Evolutionary conservation across 345 rosid species (phyloP).

Genomic region (Mangifera indica): DNA sequence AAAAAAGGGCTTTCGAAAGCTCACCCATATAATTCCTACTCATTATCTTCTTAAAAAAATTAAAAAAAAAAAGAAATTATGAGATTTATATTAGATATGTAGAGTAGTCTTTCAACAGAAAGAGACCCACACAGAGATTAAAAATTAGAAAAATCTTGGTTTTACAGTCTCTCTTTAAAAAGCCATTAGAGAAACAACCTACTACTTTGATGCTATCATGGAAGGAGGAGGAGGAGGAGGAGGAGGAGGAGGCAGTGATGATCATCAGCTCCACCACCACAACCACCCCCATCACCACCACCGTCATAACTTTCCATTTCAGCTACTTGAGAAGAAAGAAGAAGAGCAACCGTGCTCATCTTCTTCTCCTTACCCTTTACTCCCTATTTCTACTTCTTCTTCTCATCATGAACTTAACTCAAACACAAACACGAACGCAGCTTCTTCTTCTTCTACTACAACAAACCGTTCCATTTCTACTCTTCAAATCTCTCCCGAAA

Average conservation of each 20-base stretch:
- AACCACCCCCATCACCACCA: conserved; percentile 40
- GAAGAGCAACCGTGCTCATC: conserved; percentile 62
- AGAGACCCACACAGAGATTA: conserved; percentile 47
- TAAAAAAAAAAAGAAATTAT: too few relatives aligned
- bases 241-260: conserved; percentile 59
- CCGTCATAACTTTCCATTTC: conserved; percentile 72
- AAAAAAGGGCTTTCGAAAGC: conserved; percentile 45
- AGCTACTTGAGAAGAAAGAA: conserved; percentile 79
- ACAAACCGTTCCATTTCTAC: conserved; percentile 33
- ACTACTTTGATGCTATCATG: conserved; percentile 52
- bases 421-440: too few relatives aligned
- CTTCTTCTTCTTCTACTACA: conserved; percentile 18
- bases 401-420: too few relatives aligned
- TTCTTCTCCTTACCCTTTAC: conserved; percentile 49
- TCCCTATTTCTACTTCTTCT: conserved; percentile 35
- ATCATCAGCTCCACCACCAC: conserved; percentile 42
- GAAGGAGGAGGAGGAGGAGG: too few relatives aligned
- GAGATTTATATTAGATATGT: too few relatives aligned
- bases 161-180: conserved; percentile 25
- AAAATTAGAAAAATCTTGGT: conserved; percentile 25
- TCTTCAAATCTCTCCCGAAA: conserved; percentile 38
- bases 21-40: conserved; percentile 81
- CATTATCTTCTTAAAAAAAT: too few relatives aligned
- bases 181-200: conserved; percentile 33
- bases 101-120: neutral